Evolutionary conservation across 2,329 filamentous ascomycete genomes (phyloP).

Genomic region (Sporothrix globosa): DNA sequence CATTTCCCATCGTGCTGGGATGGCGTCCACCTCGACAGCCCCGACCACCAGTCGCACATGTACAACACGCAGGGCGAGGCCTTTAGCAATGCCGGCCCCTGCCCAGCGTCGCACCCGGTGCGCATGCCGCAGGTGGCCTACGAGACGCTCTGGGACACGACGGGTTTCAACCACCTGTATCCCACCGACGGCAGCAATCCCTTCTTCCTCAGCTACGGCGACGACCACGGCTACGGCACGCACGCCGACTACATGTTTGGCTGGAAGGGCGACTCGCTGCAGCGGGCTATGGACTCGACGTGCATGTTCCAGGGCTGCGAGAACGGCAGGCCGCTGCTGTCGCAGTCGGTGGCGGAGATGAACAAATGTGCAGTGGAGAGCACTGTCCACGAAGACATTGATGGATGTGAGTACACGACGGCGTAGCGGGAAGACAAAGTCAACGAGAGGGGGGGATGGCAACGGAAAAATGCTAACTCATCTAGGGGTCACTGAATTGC

Average conservation of each 20-base stretch:
- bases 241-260: slow-evolving; percentile 39
- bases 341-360: slow-evolving; percentile 36
- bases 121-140: slow-evolving; percentile 38
- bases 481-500: slow-evolving; percentile 15
- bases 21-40: slow-evolving; percentile 49
- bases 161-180: slow-evolving; percentile 45
- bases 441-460: neutral
- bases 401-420: slow-evolving; percentile 8
- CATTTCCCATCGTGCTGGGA: slow-evolving; percentile 52
- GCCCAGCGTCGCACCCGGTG: slow-evolving; percentile 36
- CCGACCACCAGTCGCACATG: slow-evolving; percentile 46
- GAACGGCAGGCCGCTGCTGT: slow-evolving; percentile 32
- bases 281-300: slow-evolving; percentile 37
- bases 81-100: slow-evolving; percentile 37
- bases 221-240: slow-evolving; percentile 37
- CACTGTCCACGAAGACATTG: slow-evolving; percentile 16
- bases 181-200: slow-evolving; percentile 44
- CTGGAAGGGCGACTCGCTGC: slow-evolving; percentile 38
- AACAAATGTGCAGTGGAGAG: slow-evolving; percentile 33
- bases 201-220: slow-evolving; percentile 37
- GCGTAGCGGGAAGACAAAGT: neutral
- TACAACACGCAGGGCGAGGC: slow-evolving; percentile 34
- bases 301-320: slow-evolving; percentile 37
- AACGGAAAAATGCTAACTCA: neutral
- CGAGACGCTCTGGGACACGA: slow-evolving; percentile 38